Conservation (phyloP, 1,139 yeast species). For the Hemisphaericaspora xylanilytica region DNA sequence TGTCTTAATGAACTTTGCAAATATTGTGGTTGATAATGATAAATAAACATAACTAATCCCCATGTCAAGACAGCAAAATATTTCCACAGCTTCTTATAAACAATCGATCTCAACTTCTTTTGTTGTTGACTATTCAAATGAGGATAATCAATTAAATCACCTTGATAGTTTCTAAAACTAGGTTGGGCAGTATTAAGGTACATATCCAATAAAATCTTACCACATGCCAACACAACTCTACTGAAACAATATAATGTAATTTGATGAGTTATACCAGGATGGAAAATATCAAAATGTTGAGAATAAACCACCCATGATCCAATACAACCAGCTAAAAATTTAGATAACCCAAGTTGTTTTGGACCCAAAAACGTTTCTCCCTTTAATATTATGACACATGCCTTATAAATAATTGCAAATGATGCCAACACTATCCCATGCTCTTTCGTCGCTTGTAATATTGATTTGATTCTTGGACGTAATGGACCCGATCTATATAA, state of each 20-base stretch:
- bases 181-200: constrained; percentile 40
- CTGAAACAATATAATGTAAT: constrained; percentile 62
- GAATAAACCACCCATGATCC: constrained; percentile 70
- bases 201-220: constrained; percentile 45
- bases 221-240: constrained; percentile 52
- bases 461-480: constrained; percentile 45
- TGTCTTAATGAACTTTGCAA: constrained; percentile 67
- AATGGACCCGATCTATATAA: constrained; percentile 52
- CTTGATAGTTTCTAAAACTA: constrained; percentile 21
- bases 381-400: constrained; percentile 28
- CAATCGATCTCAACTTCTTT: constrained; percentile 30
- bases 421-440: constrained; percentile 68
- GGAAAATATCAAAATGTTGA: constrained; percentile 47
- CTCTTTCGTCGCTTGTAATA: constrained; percentile 56
- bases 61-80: constrained; percentile 67
- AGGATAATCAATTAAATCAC: constrained; percentile 24
- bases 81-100: constrained; percentile 56
- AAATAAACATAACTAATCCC: constrained; percentile 75
- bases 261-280: constrained; percentile 55
- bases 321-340: constrained; percentile 61
- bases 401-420: constrained; percentile 64
- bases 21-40: constrained; percentile 60
- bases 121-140: constrained; percentile 33
- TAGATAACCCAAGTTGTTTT: constrained; percentile 28
- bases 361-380: constrained; percentile 38